These are phyloP conservation scores for Pilobolus umbonatus DNA, from an alignment of 192 early-diverging fungal species.

Conservation along the genomic window DNA sequence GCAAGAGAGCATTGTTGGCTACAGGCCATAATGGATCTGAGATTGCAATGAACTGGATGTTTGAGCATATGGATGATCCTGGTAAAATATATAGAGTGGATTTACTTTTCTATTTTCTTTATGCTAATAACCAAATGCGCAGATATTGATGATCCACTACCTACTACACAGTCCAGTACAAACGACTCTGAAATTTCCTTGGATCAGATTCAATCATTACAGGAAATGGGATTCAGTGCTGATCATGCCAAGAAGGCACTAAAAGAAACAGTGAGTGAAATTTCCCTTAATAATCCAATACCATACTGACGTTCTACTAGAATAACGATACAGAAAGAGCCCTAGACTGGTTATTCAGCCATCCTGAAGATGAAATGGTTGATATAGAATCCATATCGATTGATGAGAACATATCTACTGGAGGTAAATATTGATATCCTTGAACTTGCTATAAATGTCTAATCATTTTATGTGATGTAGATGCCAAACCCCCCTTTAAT, in stretches of 20 bases:
- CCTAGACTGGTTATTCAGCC: conserved; percentile 92
- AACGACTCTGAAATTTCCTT: conserved; percentile 35
- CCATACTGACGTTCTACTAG: conserved; percentile 32
- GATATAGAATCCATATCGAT: conserved; percentile 39
- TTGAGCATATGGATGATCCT: conserved; percentile 97
- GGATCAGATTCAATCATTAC: conserved; percentile 62
- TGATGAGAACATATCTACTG: neutral
- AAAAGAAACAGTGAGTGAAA: conserved; percentile 62
- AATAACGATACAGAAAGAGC: conserved; percentile 82
- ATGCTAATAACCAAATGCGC: too few relatives aligned
- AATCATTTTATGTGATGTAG: conserved; percentile 14
- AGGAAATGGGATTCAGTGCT: conserved; percentile 89
- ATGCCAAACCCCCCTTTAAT: conserved; percentile 41
- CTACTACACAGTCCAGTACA: conserved; percentile 9
- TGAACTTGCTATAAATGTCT: neutral
- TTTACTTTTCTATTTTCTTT: neutral
- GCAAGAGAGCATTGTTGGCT: conserved; percentile 73
- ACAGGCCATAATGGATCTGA: conserved; percentile 82
- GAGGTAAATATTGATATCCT: conserved; percentile 6
- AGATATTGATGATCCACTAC: conserved; percentile 78
- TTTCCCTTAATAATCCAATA: neutral
- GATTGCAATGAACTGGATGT: conserved; percentile 90
- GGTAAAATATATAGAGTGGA: conserved; percentile 32
- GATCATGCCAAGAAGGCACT: conserved; percentile 80
- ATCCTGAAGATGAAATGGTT: conserved; percentile 71